Percentiles rank a stretch among this genome's conserved stretches.
Evolutionary conservation across 2,329 filamentous ascomycete genomes (phyloP).

Genomic region (Cyanodermella asteris): DNA sequence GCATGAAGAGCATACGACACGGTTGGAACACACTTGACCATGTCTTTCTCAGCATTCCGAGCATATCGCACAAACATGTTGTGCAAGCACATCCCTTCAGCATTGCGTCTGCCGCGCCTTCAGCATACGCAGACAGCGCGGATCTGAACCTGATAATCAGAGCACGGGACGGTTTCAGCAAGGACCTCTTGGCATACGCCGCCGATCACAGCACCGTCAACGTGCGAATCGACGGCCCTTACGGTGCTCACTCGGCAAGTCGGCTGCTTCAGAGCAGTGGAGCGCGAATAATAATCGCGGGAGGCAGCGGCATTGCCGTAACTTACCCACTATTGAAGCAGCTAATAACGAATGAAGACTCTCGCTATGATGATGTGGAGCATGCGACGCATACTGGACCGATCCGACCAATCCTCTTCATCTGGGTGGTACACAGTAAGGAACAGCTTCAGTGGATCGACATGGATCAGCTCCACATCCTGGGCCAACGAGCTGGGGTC

Average conservation of each 20-base stretch:
- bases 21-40: constrained; percentile 43
- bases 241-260: constrained; percentile 36
- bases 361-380: constrained; percentile 9
- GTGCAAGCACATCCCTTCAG: constrained; percentile 46
- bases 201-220: constrained; percentile 19
- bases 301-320: constrained; percentile 43
- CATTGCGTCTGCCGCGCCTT: constrained; percentile 37
- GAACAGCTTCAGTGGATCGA: constrained; percentile 34
- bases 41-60: constrained; percentile 38
- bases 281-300: constrained; percentile 34
- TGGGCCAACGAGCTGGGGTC: constrained; percentile 26
- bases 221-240: constrained; percentile 41
- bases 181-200: constrained; percentile 30
- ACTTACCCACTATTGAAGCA: constrained; percentile 37
- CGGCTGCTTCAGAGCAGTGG: constrained; percentile 28
- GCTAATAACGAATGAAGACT: constrained; percentile 10
- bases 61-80: constrained; percentile 27
- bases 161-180: constrained; percentile 37
- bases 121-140: constrained; percentile 18
- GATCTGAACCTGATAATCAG: constrained; percentile 38
- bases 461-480: constrained; percentile 24
- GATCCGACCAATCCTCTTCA: constrained; percentile 23
- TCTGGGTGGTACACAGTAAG: constrained; percentile 36
- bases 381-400: constrained; percentile 4
- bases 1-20: constrained; percentile 13